phyloP scores from a whole-genome alignment of 257 asterid species.

The Solanum sejunctum region DNA sequence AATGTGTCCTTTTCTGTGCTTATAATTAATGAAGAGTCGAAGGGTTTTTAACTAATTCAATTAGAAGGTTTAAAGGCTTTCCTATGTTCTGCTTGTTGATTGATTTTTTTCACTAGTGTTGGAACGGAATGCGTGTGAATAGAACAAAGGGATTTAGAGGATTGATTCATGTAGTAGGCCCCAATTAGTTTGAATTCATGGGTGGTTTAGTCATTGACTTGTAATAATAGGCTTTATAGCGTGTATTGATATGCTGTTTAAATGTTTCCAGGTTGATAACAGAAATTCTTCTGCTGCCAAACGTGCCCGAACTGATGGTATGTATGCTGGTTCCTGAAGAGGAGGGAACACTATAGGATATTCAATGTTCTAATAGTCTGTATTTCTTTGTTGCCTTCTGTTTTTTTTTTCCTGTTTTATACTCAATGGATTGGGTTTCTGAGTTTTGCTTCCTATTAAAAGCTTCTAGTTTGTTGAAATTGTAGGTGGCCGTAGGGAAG shows the following conservation, averaged over 20 bases:
- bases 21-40: neutral
- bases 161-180: neutral
- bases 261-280: slow-evolving; percentile 47
- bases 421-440: neutral
- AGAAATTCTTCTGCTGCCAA: slow-evolving; percentile 74
- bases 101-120: neutral
- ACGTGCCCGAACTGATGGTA: slow-evolving; percentile 84
- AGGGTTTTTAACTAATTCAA: neutral
- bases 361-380: neutral
- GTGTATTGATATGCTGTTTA: neutral
- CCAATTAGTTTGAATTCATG: neutral
- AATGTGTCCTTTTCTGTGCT: neutral
- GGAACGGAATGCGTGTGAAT: neutral
- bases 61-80: neutral
- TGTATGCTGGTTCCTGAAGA: neutral
- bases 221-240: neutral
- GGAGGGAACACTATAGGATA: neutral
- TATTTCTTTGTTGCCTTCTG: neutral
- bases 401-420: neutral
- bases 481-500: slow-evolving; percentile 89
- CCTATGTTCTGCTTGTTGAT: neutral
- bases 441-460: neutral
- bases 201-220: neutral
- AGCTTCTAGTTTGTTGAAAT: slow-evolving; percentile 1
- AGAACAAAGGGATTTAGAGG: neutral